Conservation (phyloP, 768 basidiomycete species). For the Cubamyces lactineus region DNA sequence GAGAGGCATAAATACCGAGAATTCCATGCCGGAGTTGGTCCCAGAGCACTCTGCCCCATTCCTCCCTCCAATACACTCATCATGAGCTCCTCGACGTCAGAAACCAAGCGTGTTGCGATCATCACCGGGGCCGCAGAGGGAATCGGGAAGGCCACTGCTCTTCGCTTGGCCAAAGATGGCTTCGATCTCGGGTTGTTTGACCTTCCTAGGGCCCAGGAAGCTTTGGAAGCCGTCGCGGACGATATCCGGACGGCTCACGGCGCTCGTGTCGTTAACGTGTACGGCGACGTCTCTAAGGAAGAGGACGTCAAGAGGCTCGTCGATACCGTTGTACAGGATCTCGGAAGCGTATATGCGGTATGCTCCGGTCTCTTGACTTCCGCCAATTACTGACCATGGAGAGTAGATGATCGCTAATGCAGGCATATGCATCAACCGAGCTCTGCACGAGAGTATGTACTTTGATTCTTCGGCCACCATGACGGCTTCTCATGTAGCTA, state of each 20-base stretch:
- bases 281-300: conserved; percentile 48
- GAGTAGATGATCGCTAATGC: conserved; percentile 32
- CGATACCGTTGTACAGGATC: conserved; percentile 27
- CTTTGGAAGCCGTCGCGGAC: conserved; percentile 17
- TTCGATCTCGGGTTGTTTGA: conserved; percentile 29
- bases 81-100: not conserved
- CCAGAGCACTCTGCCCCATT: not conserved
- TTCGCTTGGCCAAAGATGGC: conserved; percentile 33
- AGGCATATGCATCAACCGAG: conserved; percentile 15
- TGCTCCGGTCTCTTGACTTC: conserved; percentile 20
- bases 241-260: conserved; percentile 26
- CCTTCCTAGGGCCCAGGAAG: conserved; percentile 11
- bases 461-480: not conserved
- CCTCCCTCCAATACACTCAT: not conserved
- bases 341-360: conserved; percentile 57
- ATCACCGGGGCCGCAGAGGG: conserved; percentile 33
- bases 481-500: not conserved
- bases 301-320: conserved; percentile 47
- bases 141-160: conserved; percentile 33
- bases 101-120: conserved; percentile 27
- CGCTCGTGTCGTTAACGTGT: conserved; percentile 29
- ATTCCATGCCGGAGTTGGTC: not conserved
- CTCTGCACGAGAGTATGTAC: conserved; percentile 18
- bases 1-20: not conserved
- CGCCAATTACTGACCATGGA: not conserved